Conservation (phyloP, 257 asterid species). For the Euphrasia confusa region DNA sequence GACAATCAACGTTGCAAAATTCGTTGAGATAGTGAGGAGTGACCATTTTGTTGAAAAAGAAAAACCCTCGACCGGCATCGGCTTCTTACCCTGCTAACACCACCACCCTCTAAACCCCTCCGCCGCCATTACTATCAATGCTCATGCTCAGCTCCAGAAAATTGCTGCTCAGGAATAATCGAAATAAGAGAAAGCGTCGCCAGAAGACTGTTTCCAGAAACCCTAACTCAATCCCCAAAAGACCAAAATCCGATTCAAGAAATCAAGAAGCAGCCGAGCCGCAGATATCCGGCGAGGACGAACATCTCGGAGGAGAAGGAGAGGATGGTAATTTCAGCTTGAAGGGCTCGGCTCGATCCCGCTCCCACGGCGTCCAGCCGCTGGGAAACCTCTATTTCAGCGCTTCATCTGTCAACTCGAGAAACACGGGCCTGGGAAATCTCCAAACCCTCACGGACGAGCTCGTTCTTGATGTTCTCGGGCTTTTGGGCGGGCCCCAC, state of each 20-base stretch:
- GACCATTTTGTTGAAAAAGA: not conserved
- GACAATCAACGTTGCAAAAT: too few relatives aligned
- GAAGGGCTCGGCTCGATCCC: slow-evolving; percentile 53
- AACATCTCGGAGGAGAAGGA: slow-evolving; percentile 29
- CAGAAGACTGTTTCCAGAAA: slow-evolving; percentile 29
- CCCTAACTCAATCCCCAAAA: slow-evolving; percentile 20
- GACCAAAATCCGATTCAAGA: slow-evolving; percentile 24
- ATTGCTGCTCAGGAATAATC: slow-evolving; percentile 33
- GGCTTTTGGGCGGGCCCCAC: slow-evolving; percentile 52
- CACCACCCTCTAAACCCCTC: not conserved
- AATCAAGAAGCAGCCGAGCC: slow-evolving; percentile 16
- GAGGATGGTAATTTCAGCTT: slow-evolving; percentile 62
- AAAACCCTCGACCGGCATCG: slow-evolving; percentile 18
- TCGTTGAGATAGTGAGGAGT: too few relatives aligned
- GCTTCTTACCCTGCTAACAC: not conserved
- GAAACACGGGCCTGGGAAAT: slow-evolving; percentile 78
- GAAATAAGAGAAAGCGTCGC: slow-evolving; percentile 32
- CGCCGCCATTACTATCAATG: slow-evolving; percentile 35
- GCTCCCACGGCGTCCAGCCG: slow-evolving; percentile 79
- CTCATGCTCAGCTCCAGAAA: slow-evolving; percentile 50
- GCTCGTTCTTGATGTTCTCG: slow-evolving; percentile 78
- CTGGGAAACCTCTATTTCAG: slow-evolving; percentile 78
- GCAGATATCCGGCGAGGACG: slow-evolving; percentile 21
- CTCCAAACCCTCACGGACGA: slow-evolving; percentile 71
- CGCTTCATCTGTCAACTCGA: slow-evolving; percentile 51